These are phyloP conservation scores for Zygnema cylindricum DNA, from an alignment of 139 green algal species.

Conservation along the genomic window DNA sequence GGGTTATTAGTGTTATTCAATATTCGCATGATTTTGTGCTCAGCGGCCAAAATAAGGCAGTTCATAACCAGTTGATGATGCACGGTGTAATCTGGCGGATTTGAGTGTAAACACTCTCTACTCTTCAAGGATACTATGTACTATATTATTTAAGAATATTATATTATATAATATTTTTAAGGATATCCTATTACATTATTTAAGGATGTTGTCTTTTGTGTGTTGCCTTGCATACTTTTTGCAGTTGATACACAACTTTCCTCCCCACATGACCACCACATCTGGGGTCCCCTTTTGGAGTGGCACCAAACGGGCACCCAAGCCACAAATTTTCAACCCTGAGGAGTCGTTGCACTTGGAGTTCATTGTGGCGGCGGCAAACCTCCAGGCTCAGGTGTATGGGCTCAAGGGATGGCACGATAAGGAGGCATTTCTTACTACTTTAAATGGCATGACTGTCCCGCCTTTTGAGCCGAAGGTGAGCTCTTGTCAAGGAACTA, in stretches of 20 bases:
- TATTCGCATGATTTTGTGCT: too few species aligned
- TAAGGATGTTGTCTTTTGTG: too few species aligned
- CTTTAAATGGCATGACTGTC: background rate
- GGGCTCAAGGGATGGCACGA: conserved; percentile 59
- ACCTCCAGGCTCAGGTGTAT: conserved; percentile 61
- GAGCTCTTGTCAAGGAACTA: background rate
- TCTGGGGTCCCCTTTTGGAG: conserved; percentile 60
- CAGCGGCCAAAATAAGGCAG: too few species aligned
- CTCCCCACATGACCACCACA: conserved; percentile 54
- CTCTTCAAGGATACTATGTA: too few species aligned
- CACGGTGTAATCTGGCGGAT: too few species aligned
- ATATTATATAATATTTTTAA: too few species aligned
- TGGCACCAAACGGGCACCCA: conserved; percentile 60
- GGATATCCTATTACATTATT: too few species aligned
- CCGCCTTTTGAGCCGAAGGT: conserved; percentile 49
- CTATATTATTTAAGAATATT: too few species aligned
- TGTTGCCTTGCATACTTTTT: too few species aligned
- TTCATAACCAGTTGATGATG: too few species aligned
- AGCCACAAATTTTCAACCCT: conserved; percentile 58
- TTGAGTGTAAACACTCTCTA: too few species aligned
- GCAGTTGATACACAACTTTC: conserved; percentile 49
- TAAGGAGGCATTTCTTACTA: background rate
- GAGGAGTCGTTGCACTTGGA: conserved; percentile 55
- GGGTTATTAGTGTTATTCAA: too few species aligned
- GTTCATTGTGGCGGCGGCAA: conserved; percentile 63